These are phyloP conservation scores for Iodosphaeria phyllophila DNA, from an alignment of 2,329 filamentous ascomycete species.

Conservation along the genomic window DNA sequence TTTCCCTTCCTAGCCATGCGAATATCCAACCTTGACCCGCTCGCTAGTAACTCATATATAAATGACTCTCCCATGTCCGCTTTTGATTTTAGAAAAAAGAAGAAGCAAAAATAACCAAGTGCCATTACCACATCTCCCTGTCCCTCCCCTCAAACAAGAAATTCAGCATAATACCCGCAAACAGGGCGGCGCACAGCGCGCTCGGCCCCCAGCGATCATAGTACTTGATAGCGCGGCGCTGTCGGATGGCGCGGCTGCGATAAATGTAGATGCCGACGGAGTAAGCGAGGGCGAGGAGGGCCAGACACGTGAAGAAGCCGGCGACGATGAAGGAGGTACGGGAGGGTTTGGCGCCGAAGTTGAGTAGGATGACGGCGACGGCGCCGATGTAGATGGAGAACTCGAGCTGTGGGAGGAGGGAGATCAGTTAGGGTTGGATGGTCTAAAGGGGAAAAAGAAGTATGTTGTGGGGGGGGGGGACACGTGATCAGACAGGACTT, in stretches of 20 bases:
- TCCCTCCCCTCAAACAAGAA: conserved; percentile 61
- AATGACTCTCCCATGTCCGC: too few relatives aligned
- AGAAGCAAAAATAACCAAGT: background rate
- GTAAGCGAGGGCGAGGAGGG: conserved; percentile 63
- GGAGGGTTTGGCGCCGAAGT: conserved; percentile 48
- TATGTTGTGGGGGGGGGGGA: background rate
- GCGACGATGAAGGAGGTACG: conserved; percentile 46
- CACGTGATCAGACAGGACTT: conserved; percentile 15
- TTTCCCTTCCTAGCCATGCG: too few relatives aligned
- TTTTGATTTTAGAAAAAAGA: background rate
- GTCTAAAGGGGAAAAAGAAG: conserved; percentile 1
- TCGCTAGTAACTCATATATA: too few relatives aligned
- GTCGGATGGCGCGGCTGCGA: conserved; percentile 69
- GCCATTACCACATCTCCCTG: conserved; percentile 30
- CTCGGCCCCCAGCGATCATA: conserved; percentile 82
- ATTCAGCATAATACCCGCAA: conserved; percentile 59
- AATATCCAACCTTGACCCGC: too few relatives aligned
- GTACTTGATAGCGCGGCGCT: conserved; percentile 69
- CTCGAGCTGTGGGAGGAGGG: conserved; percentile 43
- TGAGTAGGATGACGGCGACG: conserved; percentile 67
- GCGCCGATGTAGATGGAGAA: conserved; percentile 89
- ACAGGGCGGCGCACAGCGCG: conserved; percentile 52
- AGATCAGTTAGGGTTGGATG: background rate
- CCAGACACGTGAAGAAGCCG: conserved; percentile 66
- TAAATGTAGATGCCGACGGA: conserved; percentile 73